Base-by-base conservation (phyloP, 202 grass and related monocot species). In the Carex sylvatica region DNA sequence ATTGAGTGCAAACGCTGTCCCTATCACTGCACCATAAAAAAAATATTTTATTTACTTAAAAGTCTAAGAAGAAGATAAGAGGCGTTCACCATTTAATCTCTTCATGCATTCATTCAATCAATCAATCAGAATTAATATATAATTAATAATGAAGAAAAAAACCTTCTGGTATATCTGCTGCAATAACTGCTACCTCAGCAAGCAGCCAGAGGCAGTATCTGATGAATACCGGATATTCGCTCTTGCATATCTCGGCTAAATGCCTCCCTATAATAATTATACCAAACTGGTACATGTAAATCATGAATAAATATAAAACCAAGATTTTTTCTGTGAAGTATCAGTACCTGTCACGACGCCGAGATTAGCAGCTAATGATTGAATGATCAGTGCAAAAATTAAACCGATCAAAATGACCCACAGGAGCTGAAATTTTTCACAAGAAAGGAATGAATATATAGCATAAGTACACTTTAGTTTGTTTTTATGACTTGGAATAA, bases 101-200 rank as follows among this genome's bases (percentile, higher is more conserved):
- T 44, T 44, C 40, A 44, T 44, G 8, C 40, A 44, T 44, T 44
- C 6, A 44, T 47, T 47, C 44, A 47, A 3, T 47, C 44, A 47
- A 47, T 46, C 9, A 38, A 38, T 47, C 10, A 49, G 46, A 49
- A 49, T 49, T 49, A 49, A 49, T 49, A 40, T 40, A 49, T 13
- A 49, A 49, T 11, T 49, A 11, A 49, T 49, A 49, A 49, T 49
- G 46, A 12, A 12, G 46, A 49, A 49, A 12, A 0, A 12, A 20
- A 98, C 96, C 96, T 98, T 98, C 96, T 24, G 91, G 92, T 53
- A 98, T 93, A 53, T 95, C 96, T n/a, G 96, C 91, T 49, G 96
- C 89, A n/a, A 95, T 98, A 54, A 95, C 96, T 47, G 91, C 91
- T 58, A 98, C 16, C 85, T 98, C 96, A 38, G 96, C 91, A 0